These are phyloP conservation scores for Diplotaxis tenuifolia DNA, from an alignment of 345 rosid genomes.

Conservation along the genomic window DNA sequence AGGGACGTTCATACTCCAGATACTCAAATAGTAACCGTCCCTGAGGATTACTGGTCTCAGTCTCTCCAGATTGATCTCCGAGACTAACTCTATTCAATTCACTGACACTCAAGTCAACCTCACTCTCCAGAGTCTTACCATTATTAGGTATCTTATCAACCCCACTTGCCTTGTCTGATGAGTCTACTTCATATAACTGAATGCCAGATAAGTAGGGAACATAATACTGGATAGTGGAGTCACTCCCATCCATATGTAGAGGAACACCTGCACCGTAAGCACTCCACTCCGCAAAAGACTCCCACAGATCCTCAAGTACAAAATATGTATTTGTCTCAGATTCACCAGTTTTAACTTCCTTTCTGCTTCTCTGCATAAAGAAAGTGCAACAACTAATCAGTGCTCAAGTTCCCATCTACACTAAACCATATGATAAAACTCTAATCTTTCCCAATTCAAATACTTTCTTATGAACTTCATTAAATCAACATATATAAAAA, in stretches of 20 bases:
- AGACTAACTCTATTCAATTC: constrained; percentile 48
- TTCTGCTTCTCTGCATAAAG: constrained; percentile 48
- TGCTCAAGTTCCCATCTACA: not conserved
- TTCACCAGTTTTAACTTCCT: constrained; percentile 4
- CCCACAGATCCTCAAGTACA: constrained; percentile 80
- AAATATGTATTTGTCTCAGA: constrained; percentile 46
- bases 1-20: constrained; percentile 75
- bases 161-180: constrained; percentile 43
- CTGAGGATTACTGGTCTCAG: constrained; percentile 50
- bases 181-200: constrained; percentile 65
- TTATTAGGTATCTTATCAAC: constrained; percentile 40
- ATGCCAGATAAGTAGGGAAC: constrained; percentile 91
- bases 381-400: not conserved
- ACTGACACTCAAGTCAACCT: constrained; percentile 38
- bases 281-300: constrained; percentile 86
- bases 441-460: constrained; percentile 3
- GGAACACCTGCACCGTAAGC: constrained; percentile 94
- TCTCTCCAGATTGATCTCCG: constrained; percentile 52
- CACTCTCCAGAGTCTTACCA: constrained; percentile 39
- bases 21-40: constrained; percentile 65
- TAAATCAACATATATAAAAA: not conserved
- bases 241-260: constrained; percentile 65
- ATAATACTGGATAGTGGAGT: constrained; percentile 81
- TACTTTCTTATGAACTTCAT: not conserved
- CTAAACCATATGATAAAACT: not conserved